Base-by-base conservation (phyloP, 805 yeast genomes). In the Pichia manshurica region DNA sequence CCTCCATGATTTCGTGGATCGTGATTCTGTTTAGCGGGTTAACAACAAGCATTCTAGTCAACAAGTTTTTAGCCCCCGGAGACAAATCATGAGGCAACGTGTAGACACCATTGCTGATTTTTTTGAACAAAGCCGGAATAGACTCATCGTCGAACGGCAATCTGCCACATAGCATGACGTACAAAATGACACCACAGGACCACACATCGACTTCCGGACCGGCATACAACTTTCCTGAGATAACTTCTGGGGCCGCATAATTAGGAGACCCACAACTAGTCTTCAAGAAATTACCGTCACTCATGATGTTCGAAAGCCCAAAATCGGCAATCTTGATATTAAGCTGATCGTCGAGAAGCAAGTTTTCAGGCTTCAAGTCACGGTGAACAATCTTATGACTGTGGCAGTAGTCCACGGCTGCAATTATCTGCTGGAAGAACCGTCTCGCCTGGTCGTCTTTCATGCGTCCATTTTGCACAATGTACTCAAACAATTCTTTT, bases 151-250 rank as follows among this genome's bases (percentile, higher is more conserved):
- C 98, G 64, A 90, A 90, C 13, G 98, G 98, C 58, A 90, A 74
- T 57, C 97, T 74, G 35, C 98, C 96, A 67, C 96, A 90, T 45
- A 91, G 73, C 97, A 90, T 90, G 46, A 90, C 98, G 58, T 90
- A 91, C 46, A 90, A 71, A 42, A 91, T 89, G 35, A 91, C 97
- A 59, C 98, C 98, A 61, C 96, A 86, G 0, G 95, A 85, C 98
- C 98, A 90, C 47, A 90, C 96, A 65, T 90, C 98, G 42, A 91
- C 97, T 67, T 91, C 97, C 3, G 98, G 97, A 9, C 98, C 98
- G 2, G 97, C 98, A 58, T 90, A 91, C 46, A 91, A 73, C 63
- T 91, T 88, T 32, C 97, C 97, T 52, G 90, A 81, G 49, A 90
- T 90, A 25, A 90, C 97, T 67, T 90, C 98, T 1, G 98, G 98